Conservation (phyloP, 345 rosid species). For the Erysimum cheiranthoides region DNA sequence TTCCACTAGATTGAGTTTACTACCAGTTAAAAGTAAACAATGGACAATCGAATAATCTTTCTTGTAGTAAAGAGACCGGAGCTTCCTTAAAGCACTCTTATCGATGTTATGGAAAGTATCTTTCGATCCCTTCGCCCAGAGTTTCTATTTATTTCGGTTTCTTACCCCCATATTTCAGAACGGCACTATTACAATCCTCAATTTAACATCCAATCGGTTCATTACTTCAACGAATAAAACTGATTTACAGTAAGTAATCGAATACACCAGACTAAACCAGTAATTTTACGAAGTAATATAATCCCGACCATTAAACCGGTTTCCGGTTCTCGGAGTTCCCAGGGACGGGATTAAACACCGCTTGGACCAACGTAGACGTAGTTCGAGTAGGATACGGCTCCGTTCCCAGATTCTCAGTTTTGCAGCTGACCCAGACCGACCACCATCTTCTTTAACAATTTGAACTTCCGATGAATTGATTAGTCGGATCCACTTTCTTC, state of each 20-base stretch:
- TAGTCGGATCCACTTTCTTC: constrained; percentile 26
- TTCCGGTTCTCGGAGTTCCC: constrained; percentile 15
- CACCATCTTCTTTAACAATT: neutral
- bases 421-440: neutral
- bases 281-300: neutral
- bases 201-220: neutral
- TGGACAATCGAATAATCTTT: too few relatives aligned
- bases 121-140: too few relatives aligned
- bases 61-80: too few relatives aligned
- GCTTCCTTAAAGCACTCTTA: neutral
- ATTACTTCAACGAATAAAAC: neutral
- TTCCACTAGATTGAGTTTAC: too few relatives aligned
- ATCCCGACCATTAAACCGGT: constrained; percentile 12
- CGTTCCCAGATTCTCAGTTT: neutral
- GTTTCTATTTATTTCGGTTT: neutral
- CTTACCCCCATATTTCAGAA: too few relatives aligned
- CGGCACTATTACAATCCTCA: too few relatives aligned
- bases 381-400: constrained; percentile 23
- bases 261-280: neutral
- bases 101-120: neutral
- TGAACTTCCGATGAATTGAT: neutral
- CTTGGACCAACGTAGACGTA: constrained; percentile 5
- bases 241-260: neutral
- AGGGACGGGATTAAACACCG: neutral
- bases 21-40: too few relatives aligned